Conservation (phyloP, 306 rosid species). For the Nissolia schottii region DNA sequence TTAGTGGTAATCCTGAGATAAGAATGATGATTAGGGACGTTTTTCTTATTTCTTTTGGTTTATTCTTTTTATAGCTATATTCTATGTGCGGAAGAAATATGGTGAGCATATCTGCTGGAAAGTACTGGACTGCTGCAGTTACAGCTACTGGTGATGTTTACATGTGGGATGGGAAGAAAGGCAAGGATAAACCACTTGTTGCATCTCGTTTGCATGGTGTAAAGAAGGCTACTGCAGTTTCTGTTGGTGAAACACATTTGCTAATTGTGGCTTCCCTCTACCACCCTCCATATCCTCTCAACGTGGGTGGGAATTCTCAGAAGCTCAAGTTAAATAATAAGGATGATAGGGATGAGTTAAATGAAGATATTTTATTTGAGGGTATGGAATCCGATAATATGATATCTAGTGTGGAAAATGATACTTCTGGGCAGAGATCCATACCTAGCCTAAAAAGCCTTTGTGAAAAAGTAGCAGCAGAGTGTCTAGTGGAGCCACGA, state of each 20-base stretch:
- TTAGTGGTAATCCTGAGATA: background rate
- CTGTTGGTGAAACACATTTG: constrained; percentile 92
- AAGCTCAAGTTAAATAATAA: constrained; percentile 31
- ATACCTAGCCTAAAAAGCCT: constrained; percentile 80
- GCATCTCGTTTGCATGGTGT: constrained; percentile 72
- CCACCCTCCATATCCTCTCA: constrained; percentile 64
- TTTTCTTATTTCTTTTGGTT: background rate
- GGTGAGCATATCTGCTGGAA: constrained; percentile 79
- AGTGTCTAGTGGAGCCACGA: constrained; percentile 88
- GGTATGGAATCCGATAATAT: constrained; percentile 44
- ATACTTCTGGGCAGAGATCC: constrained; percentile 33
- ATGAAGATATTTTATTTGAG: constrained; percentile 61
- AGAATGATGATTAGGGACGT: background rate
- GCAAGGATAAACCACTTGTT: constrained; percentile 72
- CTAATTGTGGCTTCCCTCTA: constrained; percentile 74
- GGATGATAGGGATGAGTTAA: constrained; percentile 54
- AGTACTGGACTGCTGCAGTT: constrained; percentile 86
- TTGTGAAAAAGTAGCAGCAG: constrained; percentile 85
- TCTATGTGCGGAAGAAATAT: constrained; percentile 65
- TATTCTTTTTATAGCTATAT: constrained; percentile 44
- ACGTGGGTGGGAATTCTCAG: constrained; percentile 34
- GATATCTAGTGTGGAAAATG: constrained; percentile 27
- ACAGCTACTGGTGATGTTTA: constrained; percentile 87
- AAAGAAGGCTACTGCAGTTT: constrained; percentile 82
- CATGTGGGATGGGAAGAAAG: constrained; percentile 91